Evolutionary conservation across 495 filamentous ascomycete species (phyloP), one percentile per base, ranked within the genome.

Genomic region (Penicillium parvum): DNA sequence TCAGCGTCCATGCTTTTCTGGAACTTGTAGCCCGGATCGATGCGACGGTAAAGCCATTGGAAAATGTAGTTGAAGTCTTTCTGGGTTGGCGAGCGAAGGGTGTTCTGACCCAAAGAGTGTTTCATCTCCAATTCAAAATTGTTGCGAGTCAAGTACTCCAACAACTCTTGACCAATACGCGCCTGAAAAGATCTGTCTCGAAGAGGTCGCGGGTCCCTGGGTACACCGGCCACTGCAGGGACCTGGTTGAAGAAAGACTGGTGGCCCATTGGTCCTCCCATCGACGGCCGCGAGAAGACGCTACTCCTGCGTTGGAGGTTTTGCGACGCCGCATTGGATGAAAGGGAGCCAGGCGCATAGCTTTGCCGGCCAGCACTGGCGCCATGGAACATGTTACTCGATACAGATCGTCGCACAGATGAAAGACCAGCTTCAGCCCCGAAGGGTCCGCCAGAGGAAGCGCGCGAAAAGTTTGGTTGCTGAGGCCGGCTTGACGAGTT

Each of bases 111-210:
- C 20, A 99, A 72, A 20, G 82, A 83, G 61, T 96, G 83, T 57
- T 94, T 95, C 85, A 92, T 95, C 48, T 95, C 89, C 77, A 96
- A 81, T 69, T 99, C 92, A 54, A 97, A 99, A 47, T 92, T 91
- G 56, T 92, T 81, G 20, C 86, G 78, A 4, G 88, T 79, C 46
- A 97, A 70, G 55, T 95, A 99, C 37, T 99, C 94, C 47, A 95
- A 64, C 11, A 99, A 69, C 59, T 99, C 88, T 49, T 92, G 86
- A 6, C 80, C 85, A 55, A 97, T 90, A 38, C 84, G 81, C 20
- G 75, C 74, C 55, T 90, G 86, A 62, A 79, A 94, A n/a, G 72
- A 68, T 34, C 80, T 78, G 53, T 96, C 87, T 63, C 82, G 83
- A 37, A 96, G 74, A 14, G 90, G 89, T 39, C 92, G 79, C n/a